phyloP scores from a whole-genome alignment of 768 basidiomycete species.

The Kwoniella sp. region DNA sequence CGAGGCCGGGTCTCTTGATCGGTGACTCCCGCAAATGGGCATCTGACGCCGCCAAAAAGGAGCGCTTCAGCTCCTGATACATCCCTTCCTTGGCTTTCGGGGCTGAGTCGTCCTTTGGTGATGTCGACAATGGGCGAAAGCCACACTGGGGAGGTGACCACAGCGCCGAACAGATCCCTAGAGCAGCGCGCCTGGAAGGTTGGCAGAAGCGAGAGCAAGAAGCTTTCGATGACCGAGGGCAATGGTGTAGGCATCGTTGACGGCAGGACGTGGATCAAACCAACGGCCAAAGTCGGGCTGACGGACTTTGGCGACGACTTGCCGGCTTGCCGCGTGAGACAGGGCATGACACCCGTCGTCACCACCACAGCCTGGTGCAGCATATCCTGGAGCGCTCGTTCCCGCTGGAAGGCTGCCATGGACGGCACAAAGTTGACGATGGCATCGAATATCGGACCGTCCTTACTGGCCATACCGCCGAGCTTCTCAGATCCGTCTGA shows the following conservation, averaged over 20 bases:
- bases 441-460: slow-evolving; percentile 24
- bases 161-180: slow-evolving; percentile 9
- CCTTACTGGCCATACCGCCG: neutral
- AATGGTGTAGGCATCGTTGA: slow-evolving; percentile 16
- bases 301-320: neutral
- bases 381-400: slow-evolving; percentile 29
- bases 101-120: neutral
- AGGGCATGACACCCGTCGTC: slow-evolving; percentile 29
- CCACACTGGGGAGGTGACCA: slow-evolving; percentile 13
- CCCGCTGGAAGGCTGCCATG: slow-evolving; percentile 3
- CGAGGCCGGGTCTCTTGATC: slow-evolving; percentile 7
- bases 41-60: slow-evolving; percentile 27
- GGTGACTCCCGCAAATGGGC: slow-evolving; percentile 1
- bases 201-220: slow-evolving; percentile 27
- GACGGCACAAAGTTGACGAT: slow-evolving; percentile 33
- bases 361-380: slow-evolving; percentile 29
- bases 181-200: slow-evolving; percentile 9
- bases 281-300: slow-evolving; percentile 2
- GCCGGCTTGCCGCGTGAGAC: slow-evolving; percentile 8
- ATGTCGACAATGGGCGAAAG: slow-evolving; percentile 6
- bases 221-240: slow-evolving; percentile 28
- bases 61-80: slow-evolving; percentile 17
- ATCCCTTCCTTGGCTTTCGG: neutral
- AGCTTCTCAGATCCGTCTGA: neutral
- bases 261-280: slow-evolving; percentile 30